phyloP scores from a whole-genome alignment of 352 stramenopile genomes.

The Globisporangium rhizosaccharum region DNA sequence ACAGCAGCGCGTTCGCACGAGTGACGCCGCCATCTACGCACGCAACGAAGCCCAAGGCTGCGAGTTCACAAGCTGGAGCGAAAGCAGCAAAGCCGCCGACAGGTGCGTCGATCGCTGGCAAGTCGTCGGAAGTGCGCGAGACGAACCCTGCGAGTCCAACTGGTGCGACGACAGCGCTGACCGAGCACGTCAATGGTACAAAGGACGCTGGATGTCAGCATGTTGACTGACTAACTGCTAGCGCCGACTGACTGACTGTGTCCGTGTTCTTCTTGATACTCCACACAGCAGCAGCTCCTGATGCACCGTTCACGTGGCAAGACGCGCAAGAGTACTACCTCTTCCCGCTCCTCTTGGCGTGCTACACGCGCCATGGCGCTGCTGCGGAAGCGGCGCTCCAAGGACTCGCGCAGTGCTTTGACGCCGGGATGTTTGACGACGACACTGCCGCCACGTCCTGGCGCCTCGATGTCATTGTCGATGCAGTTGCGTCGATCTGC shows the following conservation, averaged over 20 bases:
- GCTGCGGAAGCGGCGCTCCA: constrained; percentile 44
- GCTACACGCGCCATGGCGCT: constrained; percentile 67
- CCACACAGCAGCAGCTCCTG: neutral
- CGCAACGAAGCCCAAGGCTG: neutral
- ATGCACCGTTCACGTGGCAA: constrained; percentile 5
- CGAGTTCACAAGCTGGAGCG: neutral
- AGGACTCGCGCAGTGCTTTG: constrained; percentile 51
- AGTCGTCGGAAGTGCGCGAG: constrained; percentile 8
- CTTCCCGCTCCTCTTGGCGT: constrained; percentile 70
- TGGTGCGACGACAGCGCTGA: neutral
- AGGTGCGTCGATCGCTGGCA: neutral
- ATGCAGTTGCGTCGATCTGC: constrained; percentile 63
- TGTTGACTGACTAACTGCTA: neutral
- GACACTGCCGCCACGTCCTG: constrained; percentile 21
- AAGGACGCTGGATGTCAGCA: neutral
- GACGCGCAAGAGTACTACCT: constrained; percentile 59
- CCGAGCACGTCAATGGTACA: neutral
- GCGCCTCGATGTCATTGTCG: constrained; percentile 46
- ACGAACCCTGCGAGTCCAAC: neutral
- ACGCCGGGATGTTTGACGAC: constrained; percentile 50
- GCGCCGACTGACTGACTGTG: neutral
- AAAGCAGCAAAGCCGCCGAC: constrained; percentile 1
- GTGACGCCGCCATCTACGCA: too few species aligned
- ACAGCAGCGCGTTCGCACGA: neutral
- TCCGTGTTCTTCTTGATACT: neutral